A percentile compares a stretch with the other conserved stretches of the same genome.
Evolutionary conservation across 768 basidiomycete genomes (phyloP).

Genomic region (Suillus decipiens): DNA sequence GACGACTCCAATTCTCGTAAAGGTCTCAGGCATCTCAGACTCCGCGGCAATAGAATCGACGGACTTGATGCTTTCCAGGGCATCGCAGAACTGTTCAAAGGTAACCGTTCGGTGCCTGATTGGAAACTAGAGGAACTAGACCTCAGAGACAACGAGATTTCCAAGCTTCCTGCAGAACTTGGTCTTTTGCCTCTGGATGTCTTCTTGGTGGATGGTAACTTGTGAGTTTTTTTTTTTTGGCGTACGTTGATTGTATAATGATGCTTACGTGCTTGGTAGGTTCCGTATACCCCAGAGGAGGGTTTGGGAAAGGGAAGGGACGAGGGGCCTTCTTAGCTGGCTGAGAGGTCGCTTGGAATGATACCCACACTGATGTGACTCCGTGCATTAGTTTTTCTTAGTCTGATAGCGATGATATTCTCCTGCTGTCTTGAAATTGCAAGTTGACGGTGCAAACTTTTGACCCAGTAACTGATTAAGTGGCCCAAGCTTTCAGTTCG

Average conservation of each 20-base stretch:
- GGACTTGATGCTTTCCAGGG: constrained; percentile 63
- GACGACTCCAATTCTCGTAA: constrained; percentile 2
- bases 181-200: constrained; percentile 79
- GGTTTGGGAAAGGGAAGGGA: constrained; percentile 87
- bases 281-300: constrained; percentile 81
- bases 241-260: neutral
- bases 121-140: constrained; percentile 87
- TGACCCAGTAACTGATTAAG: neutral
- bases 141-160: constrained; percentile 79
- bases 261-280: constrained; percentile 36
- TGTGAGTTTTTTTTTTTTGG: constrained; percentile 49
- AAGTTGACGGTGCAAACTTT: neutral
- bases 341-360: constrained; percentile 72
- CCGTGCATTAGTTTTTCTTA: neutral
- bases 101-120: constrained; percentile 56
- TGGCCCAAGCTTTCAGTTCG: neutral
- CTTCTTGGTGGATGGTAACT: constrained; percentile 82
- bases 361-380: constrained; percentile 9
- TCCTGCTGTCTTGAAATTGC: neutral
- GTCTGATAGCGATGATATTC: neutral
- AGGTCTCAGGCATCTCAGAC: constrained; percentile 56
- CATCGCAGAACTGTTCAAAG: constrained; percentile 65
- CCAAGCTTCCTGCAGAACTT: constrained; percentile 64
- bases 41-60: constrained; percentile 69
- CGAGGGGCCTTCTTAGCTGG: constrained; percentile 80